These are phyloP conservation scores for Cladosporium colombiae DNA, from an alignment of 2,329 filamentous ascomycete genomes.

Conservation along the genomic window DNA sequence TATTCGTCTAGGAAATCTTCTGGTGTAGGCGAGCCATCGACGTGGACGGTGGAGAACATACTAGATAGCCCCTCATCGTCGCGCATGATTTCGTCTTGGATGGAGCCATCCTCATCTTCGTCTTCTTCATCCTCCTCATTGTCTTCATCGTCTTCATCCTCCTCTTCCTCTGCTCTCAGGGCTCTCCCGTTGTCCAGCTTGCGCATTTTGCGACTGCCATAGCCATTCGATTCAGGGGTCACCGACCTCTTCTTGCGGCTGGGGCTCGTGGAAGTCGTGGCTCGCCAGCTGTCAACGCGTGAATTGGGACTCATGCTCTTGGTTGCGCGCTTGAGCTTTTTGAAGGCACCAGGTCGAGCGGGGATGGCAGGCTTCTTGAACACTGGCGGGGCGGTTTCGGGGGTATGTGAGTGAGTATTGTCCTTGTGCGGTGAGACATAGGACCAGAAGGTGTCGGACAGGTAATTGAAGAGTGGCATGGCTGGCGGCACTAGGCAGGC, in stretches of 20 bases:
- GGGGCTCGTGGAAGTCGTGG: conserved; percentile 12
- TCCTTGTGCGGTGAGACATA: conserved; percentile 47
- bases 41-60: conserved; percentile 14
- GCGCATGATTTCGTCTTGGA: conserved; percentile 10
- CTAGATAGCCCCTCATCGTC: conserved; percentile 20
- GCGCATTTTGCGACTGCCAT: conserved; percentile 25
- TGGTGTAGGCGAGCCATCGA: conserved; percentile 10
- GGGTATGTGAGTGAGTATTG: conserved; percentile 29
- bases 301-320: conserved; percentile 39
- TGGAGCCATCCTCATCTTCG: conserved; percentile 13
- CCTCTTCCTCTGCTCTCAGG: background rate
- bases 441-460: conserved; percentile 44
- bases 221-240: conserved; percentile 21
- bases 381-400: conserved; percentile 21
- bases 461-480: conserved; percentile 26
- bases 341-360: conserved; percentile 21
- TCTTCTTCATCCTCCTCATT: conserved; percentile 1
- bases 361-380: conserved; percentile 38
- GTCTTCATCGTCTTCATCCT: conserved; percentile 2
- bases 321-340: conserved; percentile 23
- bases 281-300: conserved; percentile 31
- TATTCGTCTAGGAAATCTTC: conserved; percentile 18
- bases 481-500: background rate
- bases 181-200: conserved; percentile 24
- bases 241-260: conserved; percentile 27